Percentiles rank a stretch among this genome's conserved stretches.
Evolutionary conservation across 768 basidiomycete genomes (phyloP).

Genomic region (Podaxis carcinomalis): DNA sequence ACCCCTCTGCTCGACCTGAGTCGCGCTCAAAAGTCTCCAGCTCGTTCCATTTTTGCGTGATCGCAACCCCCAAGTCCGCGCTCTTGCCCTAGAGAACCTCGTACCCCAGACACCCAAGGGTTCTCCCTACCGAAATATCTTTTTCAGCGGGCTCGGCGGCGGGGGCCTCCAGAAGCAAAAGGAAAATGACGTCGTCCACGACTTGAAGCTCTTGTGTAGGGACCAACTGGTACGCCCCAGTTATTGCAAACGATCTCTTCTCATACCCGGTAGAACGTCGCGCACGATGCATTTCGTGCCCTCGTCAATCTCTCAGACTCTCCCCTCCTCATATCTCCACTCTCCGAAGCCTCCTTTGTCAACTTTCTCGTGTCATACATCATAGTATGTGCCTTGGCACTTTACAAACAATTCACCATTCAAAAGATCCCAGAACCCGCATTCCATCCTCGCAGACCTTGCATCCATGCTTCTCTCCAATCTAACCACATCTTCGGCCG

Average conservation of each 20-base stretch:
- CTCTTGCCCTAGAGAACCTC: constrained; percentile 81
- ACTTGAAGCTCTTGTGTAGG: constrained; percentile 82
- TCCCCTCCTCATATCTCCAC: constrained; percentile 54
- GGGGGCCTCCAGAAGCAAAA: constrained; percentile 55
- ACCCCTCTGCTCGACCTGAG: not conserved
- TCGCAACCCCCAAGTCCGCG: constrained; percentile 81
- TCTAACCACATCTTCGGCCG: constrained; percentile 68
- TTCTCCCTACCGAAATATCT: constrained; percentile 69
- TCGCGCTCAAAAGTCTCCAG: constrained; percentile 29
- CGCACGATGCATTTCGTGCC: constrained; percentile 93
- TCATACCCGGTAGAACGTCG: constrained; percentile 54
- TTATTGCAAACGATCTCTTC: constrained; percentile 11
- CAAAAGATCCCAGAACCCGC: constrained; percentile 65
- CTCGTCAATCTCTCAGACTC: constrained; percentile 92
- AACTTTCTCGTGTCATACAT: constrained; percentile 86
- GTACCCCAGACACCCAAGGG: constrained; percentile 73
- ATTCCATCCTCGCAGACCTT: constrained; percentile 87
- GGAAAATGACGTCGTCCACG: constrained; percentile 68
- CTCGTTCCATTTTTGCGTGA: constrained; percentile 84
- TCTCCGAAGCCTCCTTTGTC: constrained; percentile 73
- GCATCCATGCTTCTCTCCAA: constrained; percentile 99
- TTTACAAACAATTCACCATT: constrained; percentile 9
- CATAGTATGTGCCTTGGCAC: constrained; percentile 50
- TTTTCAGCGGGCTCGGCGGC: constrained; percentile 57
- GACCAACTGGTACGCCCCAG: constrained; percentile 68